Base-by-base conservation (phyloP, 1,284 basidiomycete species). In the Tylopilus sp. region DNA sequence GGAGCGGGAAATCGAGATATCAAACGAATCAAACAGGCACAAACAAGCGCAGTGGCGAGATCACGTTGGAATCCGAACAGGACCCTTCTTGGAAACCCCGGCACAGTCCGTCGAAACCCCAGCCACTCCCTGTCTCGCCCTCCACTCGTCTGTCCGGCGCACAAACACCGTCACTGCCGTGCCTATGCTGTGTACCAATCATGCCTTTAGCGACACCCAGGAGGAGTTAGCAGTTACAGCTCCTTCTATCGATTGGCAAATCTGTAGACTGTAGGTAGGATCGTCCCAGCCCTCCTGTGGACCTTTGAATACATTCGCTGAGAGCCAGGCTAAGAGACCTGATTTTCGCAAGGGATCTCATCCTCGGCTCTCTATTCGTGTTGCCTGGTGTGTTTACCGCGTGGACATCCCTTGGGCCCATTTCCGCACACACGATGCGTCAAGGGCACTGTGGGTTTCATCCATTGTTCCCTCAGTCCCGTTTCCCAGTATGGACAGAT, bases 1-100 rank as follows among this genome's bases (percentile, higher is more conserved):
- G 59, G 40, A 37, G 41, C 38, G 30, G 51, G 56, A 65, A 68
- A 61, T 57, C 61, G 46, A 51, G 52, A 51, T 49, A 66, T 66
- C 59, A 56, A 61, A 64, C 44, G 2, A 18, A 3, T 12, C 49
- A 65, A 65, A 69, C 15, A 69, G 0, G 0, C 0, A 13, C 54
- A 68, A 69, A 68, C 15, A 68, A 1, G 36, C 39, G 38, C 49
- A 41, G 34, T 26, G 12, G 6, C 34, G 54, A 53, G 41, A 21
- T 16, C 25, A 28, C n/a, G 57, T 50, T 46, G 47, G 44, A 61
- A 65, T 58, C 65, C 44, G n/a, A 66, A 65, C 34, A 6, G 31
- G 55, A 53, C 41, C 51, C 44, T 41, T 9, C 44, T 41, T 9
- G 44, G 45, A 31, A 63, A 67, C 55, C 63, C 44, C 60, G 63